phyloP scores from a whole-genome alignment of 345 rosid genomes.

The Arabidopsis arenosa region DNA sequence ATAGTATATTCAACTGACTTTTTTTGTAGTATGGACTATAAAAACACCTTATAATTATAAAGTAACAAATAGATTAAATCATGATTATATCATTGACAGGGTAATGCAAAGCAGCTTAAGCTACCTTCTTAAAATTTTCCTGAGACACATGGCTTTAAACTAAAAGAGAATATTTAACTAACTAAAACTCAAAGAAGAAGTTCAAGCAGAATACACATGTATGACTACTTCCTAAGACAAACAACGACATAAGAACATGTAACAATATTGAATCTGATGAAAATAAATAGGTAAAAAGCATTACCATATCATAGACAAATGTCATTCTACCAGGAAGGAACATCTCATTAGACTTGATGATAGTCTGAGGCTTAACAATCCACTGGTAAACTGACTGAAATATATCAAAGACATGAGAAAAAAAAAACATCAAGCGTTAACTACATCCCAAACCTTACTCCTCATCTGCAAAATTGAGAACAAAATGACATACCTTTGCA shows the following conservation, averaged over 20 bases:
- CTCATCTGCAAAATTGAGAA: background rate
- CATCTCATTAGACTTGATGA: slow-evolving; percentile 90
- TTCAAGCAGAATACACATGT: slow-evolving; percentile 6
- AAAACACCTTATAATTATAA: background rate
- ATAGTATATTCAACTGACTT: background rate
- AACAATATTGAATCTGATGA: background rate
- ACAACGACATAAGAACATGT: background rate
- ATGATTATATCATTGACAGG: background rate
- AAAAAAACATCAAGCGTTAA: slow-evolving; percentile 7
- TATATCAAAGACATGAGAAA: slow-evolving; percentile 22
- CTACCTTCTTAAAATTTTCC: background rate
- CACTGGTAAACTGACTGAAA: slow-evolving; percentile 88
- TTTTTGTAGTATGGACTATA: background rate
- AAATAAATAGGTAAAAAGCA: slow-evolving; percentile 6
- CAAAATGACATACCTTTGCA: slow-evolving; percentile 66
- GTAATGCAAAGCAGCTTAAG: background rate
- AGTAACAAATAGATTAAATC: background rate
- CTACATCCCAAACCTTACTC: background rate
- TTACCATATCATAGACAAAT: slow-evolving; percentile 84
- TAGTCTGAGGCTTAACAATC: slow-evolving; percentile 89
- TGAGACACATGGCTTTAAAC: background rate
- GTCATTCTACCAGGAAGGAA: slow-evolving; percentile 96
- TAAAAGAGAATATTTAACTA: background rate
- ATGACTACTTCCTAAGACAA: background rate
- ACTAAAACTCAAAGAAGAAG: background rate